Percentiles rank a stretch among this genome's conserved stretches.
Evolutionary conservation across 2,329 filamentous ascomycete genomes (phyloP).

Genomic region (Ceratocystis papillata): DNA sequence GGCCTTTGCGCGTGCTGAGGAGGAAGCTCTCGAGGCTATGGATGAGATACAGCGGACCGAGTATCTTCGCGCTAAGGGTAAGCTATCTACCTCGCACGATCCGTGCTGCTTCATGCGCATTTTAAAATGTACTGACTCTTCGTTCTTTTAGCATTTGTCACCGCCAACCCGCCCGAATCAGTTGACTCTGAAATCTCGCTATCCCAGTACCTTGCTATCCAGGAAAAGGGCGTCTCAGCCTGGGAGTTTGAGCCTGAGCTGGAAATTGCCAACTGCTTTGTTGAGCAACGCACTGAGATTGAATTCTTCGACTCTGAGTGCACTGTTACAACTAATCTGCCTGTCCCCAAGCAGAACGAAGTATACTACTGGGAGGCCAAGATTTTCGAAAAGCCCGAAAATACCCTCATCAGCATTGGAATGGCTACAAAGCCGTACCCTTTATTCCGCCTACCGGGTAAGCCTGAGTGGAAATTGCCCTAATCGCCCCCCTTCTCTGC

Average conservation of each 20-base stretch:
- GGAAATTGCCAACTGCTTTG: conserved; percentile 97
- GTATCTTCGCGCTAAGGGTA: conserved; percentile 92
- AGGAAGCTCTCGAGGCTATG: conserved; percentile 88
- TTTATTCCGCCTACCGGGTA: conserved; percentile 85
- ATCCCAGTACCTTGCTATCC: conserved; percentile 94
- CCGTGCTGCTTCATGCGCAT: neutral
- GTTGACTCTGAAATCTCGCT: conserved; percentile 93
- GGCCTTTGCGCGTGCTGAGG: conserved; percentile 85
- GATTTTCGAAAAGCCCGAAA: conserved; percentile 93
- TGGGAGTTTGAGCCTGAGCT: conserved; percentile 99
- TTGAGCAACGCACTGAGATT: conserved; percentile 90
- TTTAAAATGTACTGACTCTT: neutral
- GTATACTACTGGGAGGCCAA: conserved; percentile 99
- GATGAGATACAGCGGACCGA: conserved; percentile 83
- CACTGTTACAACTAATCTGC: conserved; percentile 91
- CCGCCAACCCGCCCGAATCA: conserved; percentile 90
- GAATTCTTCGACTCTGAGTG: conserved; percentile 98
- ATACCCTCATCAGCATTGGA: conserved; percentile 75
- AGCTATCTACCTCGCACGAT: neutral
- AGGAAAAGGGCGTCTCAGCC: conserved; percentile 98
- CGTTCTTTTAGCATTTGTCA: conserved; percentile 62
- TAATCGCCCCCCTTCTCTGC: neutral
- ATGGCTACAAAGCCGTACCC: conserved; percentile 97
- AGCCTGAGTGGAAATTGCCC: conserved; percentile 28
- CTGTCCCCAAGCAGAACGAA: conserved; percentile 96